Evolutionary conservation across 2,329 filamentous ascomycete species (phyloP).

Genomic region (Aspergillus pseudonomiae): DNA sequence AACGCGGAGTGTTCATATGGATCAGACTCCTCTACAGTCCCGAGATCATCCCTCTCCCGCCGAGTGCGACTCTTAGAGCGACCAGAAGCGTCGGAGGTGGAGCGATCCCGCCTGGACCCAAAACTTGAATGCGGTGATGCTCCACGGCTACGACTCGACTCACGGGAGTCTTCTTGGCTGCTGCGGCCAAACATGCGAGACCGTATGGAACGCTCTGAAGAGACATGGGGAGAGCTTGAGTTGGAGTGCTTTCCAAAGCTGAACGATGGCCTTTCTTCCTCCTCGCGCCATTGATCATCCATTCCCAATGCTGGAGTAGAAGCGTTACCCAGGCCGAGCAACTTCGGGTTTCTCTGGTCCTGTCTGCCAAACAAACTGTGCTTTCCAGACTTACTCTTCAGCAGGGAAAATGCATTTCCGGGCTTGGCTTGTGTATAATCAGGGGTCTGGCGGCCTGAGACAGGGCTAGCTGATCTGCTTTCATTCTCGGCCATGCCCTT

Average conservation of each 20-base stretch:
- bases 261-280: slow-evolving; percentile 36
- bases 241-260: slow-evolving; percentile 40
- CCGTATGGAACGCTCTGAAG: slow-evolving; percentile 30
- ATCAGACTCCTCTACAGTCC: slow-evolving; percentile 52
- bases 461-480: slow-evolving; percentile 49
- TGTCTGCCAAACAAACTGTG: slow-evolving; percentile 31
- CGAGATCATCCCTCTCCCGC: slow-evolving; percentile 59
- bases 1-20: slow-evolving; percentile 30
- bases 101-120: slow-evolving; percentile 53
- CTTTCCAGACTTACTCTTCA: slow-evolving; percentile 47
- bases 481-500: slow-evolving; percentile 46
- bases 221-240: slow-evolving; percentile 42
- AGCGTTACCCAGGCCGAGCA: slow-evolving; percentile 44
- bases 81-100: slow-evolving; percentile 56
- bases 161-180: slow-evolving; percentile 39
- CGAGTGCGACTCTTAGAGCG: slow-evolving; percentile 58
- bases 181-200: slow-evolving; percentile 32
- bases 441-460: slow-evolving; percentile 37
- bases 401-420: slow-evolving; percentile 48
- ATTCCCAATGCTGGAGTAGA: slow-evolving; percentile 40
- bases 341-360: slow-evolving; percentile 44
- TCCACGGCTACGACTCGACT: slow-evolving; percentile 40
- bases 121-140: slow-evolving; percentile 43
- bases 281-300: slow-evolving; percentile 42
- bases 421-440: slow-evolving; percentile 35